Evolutionary conservation across 2,329 filamentous ascomycete genomes (phyloP), one percentile per base, ranked within the genome.

Genomic region (Keithomyces neogunnii): DNA sequence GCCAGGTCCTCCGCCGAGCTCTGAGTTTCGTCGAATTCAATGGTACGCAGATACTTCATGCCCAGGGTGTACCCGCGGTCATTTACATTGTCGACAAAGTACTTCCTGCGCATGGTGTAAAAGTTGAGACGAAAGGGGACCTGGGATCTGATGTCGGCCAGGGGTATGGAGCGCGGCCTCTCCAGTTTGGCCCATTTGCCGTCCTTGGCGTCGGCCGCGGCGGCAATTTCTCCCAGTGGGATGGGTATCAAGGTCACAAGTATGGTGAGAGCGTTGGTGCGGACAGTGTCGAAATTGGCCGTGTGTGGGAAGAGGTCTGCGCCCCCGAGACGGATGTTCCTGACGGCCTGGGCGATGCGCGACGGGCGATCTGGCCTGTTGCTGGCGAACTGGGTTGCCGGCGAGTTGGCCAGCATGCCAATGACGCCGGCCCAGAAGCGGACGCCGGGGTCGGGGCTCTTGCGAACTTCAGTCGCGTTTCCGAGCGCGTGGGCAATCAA

Each of bases 211-310:
- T 19, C 19, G 6, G 32, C 49, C 8, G 47, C 44, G 8, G 36
- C 11, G 36, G 30, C 48, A 5, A 54, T 28, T 29, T 49, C 50
- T 36, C 48, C 53, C 38, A 55, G n/a, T 3, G 53, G 50, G n/a
- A 55, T 53, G 45, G 48, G 40, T 10, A 48, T 46, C 45, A 55
- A 48, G n/a, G 45, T 26, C 31, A 51, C 40, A n/a, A 55, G 45
- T n/a, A 52, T 48, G 31, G 53, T 48, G 36, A 50, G 45, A 9
- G 50, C 50, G 45, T 54, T 54, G 50, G 53, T 45, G 5, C 53
- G 50, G 44, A 54, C 50, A 28, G 50, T 45, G 13, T 54, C 53
- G 13, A 50, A 49, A 40, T 54, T 54, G 42, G 53, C 35, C 40
- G 50, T 48, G 40, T 52, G 53, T n/a, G 53, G 50, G 45, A 54